Evolutionary conservation across 352 stramenopile species (phyloP), one percentile per base, ranked within the genome.

Genomic region (Phytophthora hybrid): DNA sequence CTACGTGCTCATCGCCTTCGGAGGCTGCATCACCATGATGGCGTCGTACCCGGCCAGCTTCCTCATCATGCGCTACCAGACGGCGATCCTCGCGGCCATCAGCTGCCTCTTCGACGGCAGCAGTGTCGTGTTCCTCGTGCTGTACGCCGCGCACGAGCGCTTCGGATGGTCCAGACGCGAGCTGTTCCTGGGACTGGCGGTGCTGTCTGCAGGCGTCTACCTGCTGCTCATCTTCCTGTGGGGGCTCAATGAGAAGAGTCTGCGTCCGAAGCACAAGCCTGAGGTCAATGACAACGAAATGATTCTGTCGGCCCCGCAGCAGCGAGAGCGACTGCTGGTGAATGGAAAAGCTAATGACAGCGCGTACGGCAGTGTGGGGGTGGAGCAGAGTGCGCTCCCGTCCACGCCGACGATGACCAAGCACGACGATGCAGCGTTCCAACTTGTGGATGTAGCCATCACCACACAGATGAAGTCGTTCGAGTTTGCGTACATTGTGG

Each of bases 21-120:
- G 88, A 19, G 88, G 88, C 4, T 90, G 79, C 66, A 84, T 95
- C 58, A 95, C 87, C 31, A 95, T 95, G 87, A 93, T 95, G 87
- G 58, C 83, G 57, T 92, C 84, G 44, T 95, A 87, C 61, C 87
- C 88, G 2, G 78, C 85, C 26, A 93, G 84, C 67, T 93, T 95
- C 71, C 76, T 93, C 23, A 77, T 92, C 53, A 79, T 92, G 71
- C 76, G 85, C 59, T 82, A 93, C 59, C 88, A 93, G 73, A 93
- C 87, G 7, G 87, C 82, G 16, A 92, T 93, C 59, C 84, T 95
- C 11, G 88, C 88, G 49, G 84, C 83, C 23, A 92, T 94, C 56
- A 93, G 85, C 54, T 95, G 88, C 52, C 71, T 93, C 13, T 94
- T 93, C 58, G 88, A 95, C 63, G 81, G 77, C 58, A 91, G 81